These are phyloP conservation scores for Sordariomycetes sp. DNA, from an alignment of 2,329 filamentous ascomycete genomes.

Conservation along the genomic window DNA sequence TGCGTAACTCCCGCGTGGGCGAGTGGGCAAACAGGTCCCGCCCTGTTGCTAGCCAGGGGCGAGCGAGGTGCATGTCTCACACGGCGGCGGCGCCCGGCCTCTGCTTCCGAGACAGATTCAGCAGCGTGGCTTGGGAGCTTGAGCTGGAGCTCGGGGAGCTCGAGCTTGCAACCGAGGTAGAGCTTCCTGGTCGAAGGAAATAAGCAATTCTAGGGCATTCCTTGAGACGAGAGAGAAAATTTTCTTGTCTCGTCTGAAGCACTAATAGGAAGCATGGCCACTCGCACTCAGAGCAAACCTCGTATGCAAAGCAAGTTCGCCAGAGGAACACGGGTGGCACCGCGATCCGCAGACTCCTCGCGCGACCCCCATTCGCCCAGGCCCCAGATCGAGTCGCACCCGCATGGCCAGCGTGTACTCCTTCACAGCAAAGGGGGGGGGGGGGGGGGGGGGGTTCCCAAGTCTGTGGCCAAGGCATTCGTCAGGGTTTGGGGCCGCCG, in stretches of 20 bases:
- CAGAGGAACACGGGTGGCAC: neutral
- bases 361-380: neutral
- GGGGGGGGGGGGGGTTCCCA: neutral
- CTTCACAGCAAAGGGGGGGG: neutral
- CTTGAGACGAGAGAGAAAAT: neutral
- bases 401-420: neutral
- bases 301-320: neutral
- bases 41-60: neutral
- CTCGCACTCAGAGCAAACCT: neutral
- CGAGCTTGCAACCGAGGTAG: neutral
- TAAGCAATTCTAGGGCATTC: neutral
- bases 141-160: neutral
- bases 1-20: neutral
- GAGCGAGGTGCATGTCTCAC: neutral
- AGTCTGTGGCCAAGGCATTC: neutral
- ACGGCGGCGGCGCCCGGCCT: neutral
- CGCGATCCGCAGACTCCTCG: neutral
- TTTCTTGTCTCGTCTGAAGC: neutral
- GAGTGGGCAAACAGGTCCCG: neutral
- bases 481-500: neutral
- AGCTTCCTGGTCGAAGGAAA: neutral
- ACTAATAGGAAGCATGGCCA: neutral
- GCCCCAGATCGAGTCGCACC: neutral
- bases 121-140: neutral
- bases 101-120: neutral